Conservation (phyloP, 2,329 filamentous ascomycete genomes). For the Pseudogymnoascus sp. region DNA sequence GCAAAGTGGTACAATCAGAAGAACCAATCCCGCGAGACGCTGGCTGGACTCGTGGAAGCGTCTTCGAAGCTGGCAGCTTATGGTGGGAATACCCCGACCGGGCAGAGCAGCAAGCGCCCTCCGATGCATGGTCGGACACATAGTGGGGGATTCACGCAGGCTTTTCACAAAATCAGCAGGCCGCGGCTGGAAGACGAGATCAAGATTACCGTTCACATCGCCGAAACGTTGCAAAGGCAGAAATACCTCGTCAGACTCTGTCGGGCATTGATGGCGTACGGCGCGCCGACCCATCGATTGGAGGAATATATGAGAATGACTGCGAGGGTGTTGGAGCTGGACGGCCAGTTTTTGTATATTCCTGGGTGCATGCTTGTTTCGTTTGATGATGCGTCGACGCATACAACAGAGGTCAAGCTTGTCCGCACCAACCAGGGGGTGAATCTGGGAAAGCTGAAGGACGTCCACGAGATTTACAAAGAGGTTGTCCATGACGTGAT, state of each 20-base stretch:
- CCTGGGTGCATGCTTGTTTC: conserved; percentile 93
- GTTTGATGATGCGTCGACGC: conserved; percentile 68
- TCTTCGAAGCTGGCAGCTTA: conserved; percentile 47
- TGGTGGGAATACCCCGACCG: conserved; percentile 29
- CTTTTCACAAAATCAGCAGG: conserved; percentile 9
- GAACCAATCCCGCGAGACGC: conserved; percentile 39
- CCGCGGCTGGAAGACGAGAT: conserved; percentile 33
- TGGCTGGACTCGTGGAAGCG: conserved; percentile 48
- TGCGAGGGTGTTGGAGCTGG: conserved; percentile 79
- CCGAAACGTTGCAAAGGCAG: conserved; percentile 69
- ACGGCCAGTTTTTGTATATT: conserved; percentile 83
- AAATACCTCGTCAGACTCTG: conserved; percentile 80
- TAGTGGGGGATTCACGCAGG: conserved; percentile 19
- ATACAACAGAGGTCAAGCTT: conserved; percentile 75
- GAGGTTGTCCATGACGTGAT: conserved; percentile 75
- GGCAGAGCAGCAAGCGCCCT: conserved; percentile 20
- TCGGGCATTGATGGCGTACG: conserved; percentile 79
- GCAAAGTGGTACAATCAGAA: conserved; percentile 36
- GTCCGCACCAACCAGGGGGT: conserved; percentile 63
- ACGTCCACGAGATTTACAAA: conserved; percentile 73
- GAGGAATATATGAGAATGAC: conserved; percentile 92
- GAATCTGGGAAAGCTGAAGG: conserved; percentile 66
- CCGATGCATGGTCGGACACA: conserved; percentile 25
- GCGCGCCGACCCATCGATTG: conserved; percentile 82
- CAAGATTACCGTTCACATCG: conserved; percentile 53